Evolutionary conservation across 1,284 basidiomycete species (phyloP).

Genomic region (Mixia osmundae): DNA sequence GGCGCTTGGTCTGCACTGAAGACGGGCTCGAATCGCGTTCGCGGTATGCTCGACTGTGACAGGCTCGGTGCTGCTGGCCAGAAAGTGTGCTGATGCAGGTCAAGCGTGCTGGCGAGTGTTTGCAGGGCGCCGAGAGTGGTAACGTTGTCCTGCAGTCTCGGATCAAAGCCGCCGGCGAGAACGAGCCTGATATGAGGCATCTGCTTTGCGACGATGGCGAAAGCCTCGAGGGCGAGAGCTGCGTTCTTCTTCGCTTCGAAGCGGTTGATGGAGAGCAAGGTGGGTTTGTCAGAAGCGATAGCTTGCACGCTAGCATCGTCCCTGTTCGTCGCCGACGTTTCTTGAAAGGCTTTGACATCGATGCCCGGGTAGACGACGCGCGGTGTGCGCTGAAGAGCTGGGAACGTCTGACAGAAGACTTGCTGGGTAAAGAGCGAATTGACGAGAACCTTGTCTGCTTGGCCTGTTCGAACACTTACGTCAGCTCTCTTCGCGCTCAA

Average conservation of each 20-base stretch:
- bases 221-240: slow-evolving; percentile 54
- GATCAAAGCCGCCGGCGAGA: slow-evolving; percentile 51
- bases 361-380: slow-evolving; percentile 80
- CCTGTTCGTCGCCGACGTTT: slow-evolving; percentile 4
- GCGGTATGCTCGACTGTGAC: no score
- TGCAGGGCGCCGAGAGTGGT: slow-evolving; percentile 37
- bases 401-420: slow-evolving; percentile 54
- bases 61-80: no score
- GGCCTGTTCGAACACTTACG: slow-evolving; percentile 31
- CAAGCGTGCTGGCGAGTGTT: slow-evolving; percentile 28
- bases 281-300: slow-evolving; percentile 31
- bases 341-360: neutral
- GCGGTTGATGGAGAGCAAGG: slow-evolving; percentile 71
- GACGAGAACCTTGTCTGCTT: slow-evolving; percentile 70
- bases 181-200: slow-evolving; percentile 30
- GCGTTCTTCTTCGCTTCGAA: slow-evolving; percentile 92
- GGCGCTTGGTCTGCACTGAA: no score
- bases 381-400: slow-evolving; percentile 37
- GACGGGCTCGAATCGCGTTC: slow-evolving; percentile 26
- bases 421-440: slow-evolving; percentile 76
- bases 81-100: slow-evolving; percentile 26
- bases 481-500: neutral
- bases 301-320: slow-evolving; percentile 3
- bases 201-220: slow-evolving; percentile 26
- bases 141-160: slow-evolving; percentile 43